Conservation (phyloP, 495 filamentous ascomycete species). For the Podospora fimiseda region DNA sequence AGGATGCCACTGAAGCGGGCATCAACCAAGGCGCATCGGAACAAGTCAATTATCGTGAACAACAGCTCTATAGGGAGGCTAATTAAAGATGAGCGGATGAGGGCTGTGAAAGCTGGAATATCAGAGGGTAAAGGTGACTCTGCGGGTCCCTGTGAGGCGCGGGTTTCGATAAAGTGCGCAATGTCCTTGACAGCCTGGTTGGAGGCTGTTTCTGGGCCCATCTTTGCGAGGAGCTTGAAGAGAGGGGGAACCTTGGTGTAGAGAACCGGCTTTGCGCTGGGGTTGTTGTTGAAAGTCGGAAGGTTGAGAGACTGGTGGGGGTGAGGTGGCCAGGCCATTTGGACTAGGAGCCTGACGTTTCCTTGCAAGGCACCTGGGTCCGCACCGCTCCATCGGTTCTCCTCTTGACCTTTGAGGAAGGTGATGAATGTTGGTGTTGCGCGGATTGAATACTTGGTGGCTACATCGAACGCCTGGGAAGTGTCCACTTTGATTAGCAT, state of each 20-base stretch:
- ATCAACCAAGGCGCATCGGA: conserved; percentile 71
- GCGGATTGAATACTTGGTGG: conserved; percentile 57
- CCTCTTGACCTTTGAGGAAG: conserved; percentile 68
- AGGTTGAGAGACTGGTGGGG: conserved; percentile 64
- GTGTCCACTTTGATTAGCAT: conserved; percentile 81
- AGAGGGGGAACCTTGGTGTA: conserved; percentile 80
- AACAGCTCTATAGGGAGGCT: conserved; percentile 50
- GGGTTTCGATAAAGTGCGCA: conserved; percentile 56
- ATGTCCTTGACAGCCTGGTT: conserved; percentile 51
- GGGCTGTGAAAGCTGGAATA: conserved; percentile 47
- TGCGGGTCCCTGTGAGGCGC: conserved; percentile 47
- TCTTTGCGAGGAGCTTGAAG: conserved; percentile 73
- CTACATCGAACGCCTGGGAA: conserved; percentile 58
- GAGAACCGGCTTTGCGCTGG: conserved; percentile 57
- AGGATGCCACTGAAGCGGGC: conserved; percentile 80
- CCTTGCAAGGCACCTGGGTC: conserved; percentile 59
- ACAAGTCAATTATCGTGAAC: conserved; percentile 78
- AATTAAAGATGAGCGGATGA: conserved; percentile 43
- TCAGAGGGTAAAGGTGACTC: conserved; percentile 54
- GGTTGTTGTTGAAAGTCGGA: conserved; percentile 57
- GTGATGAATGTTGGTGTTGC: conserved; percentile 90
- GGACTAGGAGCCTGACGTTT: conserved; percentile 65
- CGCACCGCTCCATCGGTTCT: conserved; percentile 76
- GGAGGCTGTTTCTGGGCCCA: conserved; percentile 46
- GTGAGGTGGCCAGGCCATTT: conserved; percentile 73